phyloP scores from a whole-genome alignment of 257 asterid species.

The Nicotiana paniculata region DNA sequence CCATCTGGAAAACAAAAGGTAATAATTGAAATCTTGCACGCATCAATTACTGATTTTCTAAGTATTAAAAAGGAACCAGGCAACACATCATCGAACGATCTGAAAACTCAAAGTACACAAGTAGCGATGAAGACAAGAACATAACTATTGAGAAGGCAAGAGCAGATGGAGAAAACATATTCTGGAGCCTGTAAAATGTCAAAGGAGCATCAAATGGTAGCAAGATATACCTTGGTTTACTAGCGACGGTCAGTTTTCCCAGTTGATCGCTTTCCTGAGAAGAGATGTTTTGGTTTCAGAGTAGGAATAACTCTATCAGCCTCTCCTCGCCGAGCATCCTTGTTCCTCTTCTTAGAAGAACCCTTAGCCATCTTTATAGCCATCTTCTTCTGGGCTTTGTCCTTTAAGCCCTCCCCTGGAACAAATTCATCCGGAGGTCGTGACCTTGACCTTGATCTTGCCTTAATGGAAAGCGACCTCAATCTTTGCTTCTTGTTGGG shows the following conservation, averaged over 20 bases:
- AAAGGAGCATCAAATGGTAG: not conserved
- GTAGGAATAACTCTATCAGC: conserved; percentile 82
- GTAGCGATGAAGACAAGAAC: not conserved
- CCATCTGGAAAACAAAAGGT: not conserved
- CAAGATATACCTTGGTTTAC: conserved; percentile 34
- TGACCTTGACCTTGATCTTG: conserved; percentile 51
- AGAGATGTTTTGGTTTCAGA: conserved; percentile 78
- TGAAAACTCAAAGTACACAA: not conserved
- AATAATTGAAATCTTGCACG: not conserved
- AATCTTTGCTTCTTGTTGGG: conserved; percentile 57
- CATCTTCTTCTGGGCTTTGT: conserved; percentile 62
- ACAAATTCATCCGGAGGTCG: conserved; percentile 61
- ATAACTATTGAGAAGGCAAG: not conserved
- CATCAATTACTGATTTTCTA: not conserved
- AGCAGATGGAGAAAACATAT: not conserved
- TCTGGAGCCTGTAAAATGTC: not conserved
- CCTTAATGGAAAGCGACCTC: conserved; percentile 2
- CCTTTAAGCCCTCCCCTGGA: conserved; percentile 88
- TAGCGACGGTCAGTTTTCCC: conserved; percentile 89
- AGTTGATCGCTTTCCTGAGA: conserved; percentile 69
- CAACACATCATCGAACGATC: not conserved
- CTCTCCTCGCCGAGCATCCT: conserved; percentile 84
- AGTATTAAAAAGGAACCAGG: not conserved
- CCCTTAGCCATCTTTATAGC: conserved; percentile 53
- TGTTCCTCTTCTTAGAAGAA: conserved; percentile 59